These are phyloP conservation scores for Toxicodendron radicans DNA, from an alignment of 345 rosid species.

Conservation along the genomic window DNA sequence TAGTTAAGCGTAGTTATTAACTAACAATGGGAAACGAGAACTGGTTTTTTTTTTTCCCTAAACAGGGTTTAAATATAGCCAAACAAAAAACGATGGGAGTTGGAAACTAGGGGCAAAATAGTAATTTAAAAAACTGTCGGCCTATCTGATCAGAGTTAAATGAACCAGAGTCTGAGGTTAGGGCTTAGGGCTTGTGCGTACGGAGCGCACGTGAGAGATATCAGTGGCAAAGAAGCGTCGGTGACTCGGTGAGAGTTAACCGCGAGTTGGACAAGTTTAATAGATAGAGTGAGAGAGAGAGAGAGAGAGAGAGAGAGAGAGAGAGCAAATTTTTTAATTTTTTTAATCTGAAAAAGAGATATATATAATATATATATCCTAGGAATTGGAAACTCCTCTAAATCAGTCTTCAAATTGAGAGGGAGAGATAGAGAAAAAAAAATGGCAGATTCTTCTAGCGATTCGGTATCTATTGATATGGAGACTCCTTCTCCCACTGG, in stretches of 20 bases:
- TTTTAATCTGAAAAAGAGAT: conserved; percentile 14
- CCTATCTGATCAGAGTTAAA: conserved; percentile 51
- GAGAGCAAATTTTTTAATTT: neutral
- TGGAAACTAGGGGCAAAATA: conserved; percentile 22
- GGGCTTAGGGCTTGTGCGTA: conserved; percentile 23
- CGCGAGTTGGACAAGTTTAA: conserved; percentile 26
- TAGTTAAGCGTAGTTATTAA: too few relatives aligned
- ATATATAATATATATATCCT: conserved; percentile 3
- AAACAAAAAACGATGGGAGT: neutral
- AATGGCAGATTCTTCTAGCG: conserved; percentile 94
- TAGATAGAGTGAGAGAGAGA: neutral
- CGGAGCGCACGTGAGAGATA: conserved; percentile 38
- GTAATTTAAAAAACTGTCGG: conserved; percentile 58
- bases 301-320: neutral
- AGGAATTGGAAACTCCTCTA: conserved; percentile 29
- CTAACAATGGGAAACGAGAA: neutral
- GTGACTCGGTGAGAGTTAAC: conserved; percentile 65
- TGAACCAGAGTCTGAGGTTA: conserved; percentile 48
- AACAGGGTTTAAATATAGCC: neutral
- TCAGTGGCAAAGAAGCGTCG: conserved; percentile 55
- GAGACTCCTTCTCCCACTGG: conserved; percentile 64
- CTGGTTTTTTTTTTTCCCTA: too few relatives aligned
- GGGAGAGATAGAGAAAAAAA: conserved; percentile 23
- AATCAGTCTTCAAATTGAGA: conserved; percentile 26
- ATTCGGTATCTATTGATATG: conserved; percentile 83